phyloP scores from a whole-genome alignment of 108 stramenopile genomes.

The Cylindrotheca closterium region DNA sequence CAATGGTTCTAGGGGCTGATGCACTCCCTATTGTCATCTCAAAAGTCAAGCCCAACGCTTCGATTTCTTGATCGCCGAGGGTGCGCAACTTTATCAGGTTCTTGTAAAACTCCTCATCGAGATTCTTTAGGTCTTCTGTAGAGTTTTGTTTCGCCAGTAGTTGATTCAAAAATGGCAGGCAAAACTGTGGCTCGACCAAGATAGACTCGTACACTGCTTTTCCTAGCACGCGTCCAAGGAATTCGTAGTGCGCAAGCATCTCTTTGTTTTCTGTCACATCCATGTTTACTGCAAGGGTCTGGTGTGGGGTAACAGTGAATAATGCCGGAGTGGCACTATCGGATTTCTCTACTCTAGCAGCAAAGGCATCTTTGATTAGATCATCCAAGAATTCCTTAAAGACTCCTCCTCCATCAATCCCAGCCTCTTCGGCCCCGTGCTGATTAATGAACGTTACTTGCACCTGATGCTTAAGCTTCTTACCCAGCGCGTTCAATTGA shows the following conservation, averaged over 20 bases:
- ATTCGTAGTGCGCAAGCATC: slow-evolving; percentile 76
- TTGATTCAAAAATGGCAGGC: slow-evolving; percentile 88
- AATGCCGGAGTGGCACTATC: slow-evolving; percentile 42
- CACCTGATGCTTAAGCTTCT: slow-evolving; percentile 73
- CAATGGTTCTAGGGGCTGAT: slow-evolving; percentile 34
- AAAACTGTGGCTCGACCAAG: slow-evolving; percentile 86
- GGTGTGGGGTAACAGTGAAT: slow-evolving; percentile 66
- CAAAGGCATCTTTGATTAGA: slow-evolving; percentile 82
- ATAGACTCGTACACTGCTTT: slow-evolving; percentile 96
- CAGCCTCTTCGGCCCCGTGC: slow-evolving; percentile 94
- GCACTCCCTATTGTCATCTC: slow-evolving; percentile 44
- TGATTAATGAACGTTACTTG: slow-evolving; percentile 94
- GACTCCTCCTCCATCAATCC: slow-evolving; percentile 99
- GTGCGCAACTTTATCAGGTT: slow-evolving; percentile 79
- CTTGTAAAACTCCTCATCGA: slow-evolving; percentile 91
- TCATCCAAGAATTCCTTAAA: slow-evolving; percentile 95
- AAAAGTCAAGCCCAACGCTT: slow-evolving; percentile 82
- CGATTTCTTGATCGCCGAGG: slow-evolving; percentile 63
- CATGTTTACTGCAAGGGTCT: slow-evolving; percentile 72
- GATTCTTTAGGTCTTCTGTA: slow-evolving; percentile 91
- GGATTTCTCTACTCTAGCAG: slow-evolving; percentile 4
- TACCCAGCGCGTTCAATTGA: slow-evolving; percentile 59
- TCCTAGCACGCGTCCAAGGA: slow-evolving; percentile 92
- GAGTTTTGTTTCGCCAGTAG: slow-evolving; percentile 86
- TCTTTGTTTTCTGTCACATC: slow-evolving; percentile 29